phyloP scores from a whole-genome alignment of 176 grass and related monocot genomes.

The Stipa capillata region DNA sequence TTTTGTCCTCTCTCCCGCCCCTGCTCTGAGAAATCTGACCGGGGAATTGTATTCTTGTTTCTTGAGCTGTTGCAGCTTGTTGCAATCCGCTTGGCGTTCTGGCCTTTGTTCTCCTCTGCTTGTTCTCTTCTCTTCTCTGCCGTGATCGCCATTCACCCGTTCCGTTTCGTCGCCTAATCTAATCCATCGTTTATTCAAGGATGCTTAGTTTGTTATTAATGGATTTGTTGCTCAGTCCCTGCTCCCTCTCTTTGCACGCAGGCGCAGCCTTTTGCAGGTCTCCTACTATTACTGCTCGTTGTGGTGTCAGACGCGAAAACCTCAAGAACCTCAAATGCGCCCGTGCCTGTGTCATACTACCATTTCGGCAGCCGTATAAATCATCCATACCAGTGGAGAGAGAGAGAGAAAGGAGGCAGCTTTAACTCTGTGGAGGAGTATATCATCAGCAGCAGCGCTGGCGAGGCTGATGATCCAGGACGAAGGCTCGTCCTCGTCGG shows the following conservation, averaged over 20 bases:
- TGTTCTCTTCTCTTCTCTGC: not conserved
- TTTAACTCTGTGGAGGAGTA: not conserved
- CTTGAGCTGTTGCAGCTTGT: conserved; percentile 28
- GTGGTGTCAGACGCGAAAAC: not conserved
- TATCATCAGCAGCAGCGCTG: not conserved
- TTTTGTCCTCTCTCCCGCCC: not conserved
- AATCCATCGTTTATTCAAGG: not conserved
- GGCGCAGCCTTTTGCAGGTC: not conserved
- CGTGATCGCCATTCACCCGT: not conserved
- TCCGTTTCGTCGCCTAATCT: not conserved
- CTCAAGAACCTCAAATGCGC: conserved; percentile 1
- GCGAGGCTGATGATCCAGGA: conserved; percentile 61
- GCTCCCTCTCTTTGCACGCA: not conserved
- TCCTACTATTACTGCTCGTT: conserved; percentile 1
- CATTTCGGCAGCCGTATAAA: conserved; percentile 18
- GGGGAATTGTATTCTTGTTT: conserved; percentile 11
- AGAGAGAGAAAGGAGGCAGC: not conserved
- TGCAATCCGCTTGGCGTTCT: conserved; percentile 20
- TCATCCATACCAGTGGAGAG: not conserved
- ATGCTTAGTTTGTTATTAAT: not conserved
- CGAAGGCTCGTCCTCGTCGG: conserved; percentile 64
- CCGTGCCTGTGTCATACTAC: not conserved
- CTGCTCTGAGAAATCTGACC: not conserved
- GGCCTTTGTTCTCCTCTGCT: conserved; percentile 9
- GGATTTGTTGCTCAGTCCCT: not conserved